Percentiles rank a stretch among this genome's conserved stretches.
Evolutionary conservation across 768 basidiomycete species (phyloP).

Genomic region (Lanmaoa rubissima): DNA sequence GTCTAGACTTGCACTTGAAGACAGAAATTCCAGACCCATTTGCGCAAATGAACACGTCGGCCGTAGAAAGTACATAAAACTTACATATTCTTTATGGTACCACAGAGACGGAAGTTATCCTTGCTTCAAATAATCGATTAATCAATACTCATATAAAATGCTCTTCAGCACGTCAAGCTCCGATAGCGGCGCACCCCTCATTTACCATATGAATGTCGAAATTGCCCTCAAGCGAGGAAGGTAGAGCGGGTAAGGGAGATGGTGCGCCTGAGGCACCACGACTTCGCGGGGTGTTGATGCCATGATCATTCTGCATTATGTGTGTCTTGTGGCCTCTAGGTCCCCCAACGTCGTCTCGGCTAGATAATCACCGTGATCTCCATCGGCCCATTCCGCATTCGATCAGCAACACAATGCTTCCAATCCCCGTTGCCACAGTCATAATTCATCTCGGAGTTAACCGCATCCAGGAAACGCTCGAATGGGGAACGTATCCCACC

Average conservation of each 20-base stretch:
- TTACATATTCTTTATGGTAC: constrained; percentile 8
- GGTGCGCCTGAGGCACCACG: constrained; percentile 2
- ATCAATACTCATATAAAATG: not conserved
- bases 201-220: constrained; percentile 9
- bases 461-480: not conserved
- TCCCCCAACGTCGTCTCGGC: not conserved
- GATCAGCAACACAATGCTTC: constrained; percentile 7
- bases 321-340: not conserved
- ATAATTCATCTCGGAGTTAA: constrained; percentile 7
- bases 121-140: constrained; percentile 4
- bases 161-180: not conserved
- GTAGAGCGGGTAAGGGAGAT: constrained; percentile 9
- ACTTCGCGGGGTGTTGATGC: not conserved
- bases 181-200: constrained; percentile 10
- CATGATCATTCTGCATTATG: not conserved
- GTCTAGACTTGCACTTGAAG: constrained; percentile 5
- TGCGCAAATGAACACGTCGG: constrained; percentile 16
- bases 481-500: not conserved
- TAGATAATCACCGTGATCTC: constrained; percentile 29
- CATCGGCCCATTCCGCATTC: constrained; percentile 15
- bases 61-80: constrained; percentile 5
- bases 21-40: constrained; percentile 9
- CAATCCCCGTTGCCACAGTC: constrained; percentile 6
- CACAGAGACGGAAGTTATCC: constrained; percentile 1
- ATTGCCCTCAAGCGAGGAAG: constrained; percentile 5